Conservation (phyloP, 2,329 filamentous ascomycete genomes). For the Fusarium tanahbumbuense region DNA sequence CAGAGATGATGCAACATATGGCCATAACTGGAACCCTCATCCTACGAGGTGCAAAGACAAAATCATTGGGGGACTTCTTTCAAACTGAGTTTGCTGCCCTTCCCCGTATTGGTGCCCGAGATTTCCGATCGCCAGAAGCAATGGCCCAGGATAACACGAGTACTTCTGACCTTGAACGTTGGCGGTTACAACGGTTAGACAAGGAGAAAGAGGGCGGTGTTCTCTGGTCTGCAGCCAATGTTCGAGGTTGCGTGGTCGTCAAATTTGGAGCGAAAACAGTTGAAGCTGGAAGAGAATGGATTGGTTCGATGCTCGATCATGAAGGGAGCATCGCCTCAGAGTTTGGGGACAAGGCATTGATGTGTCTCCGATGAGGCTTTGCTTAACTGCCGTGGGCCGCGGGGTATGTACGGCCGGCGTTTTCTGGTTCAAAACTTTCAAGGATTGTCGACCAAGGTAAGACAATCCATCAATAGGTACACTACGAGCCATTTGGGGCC, state of each 20-base stretch:
- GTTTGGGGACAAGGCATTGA: slow-evolving; percentile 84
- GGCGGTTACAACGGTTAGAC: slow-evolving; percentile 66
- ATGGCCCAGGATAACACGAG: slow-evolving; percentile 54
- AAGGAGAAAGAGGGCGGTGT: slow-evolving; percentile 71
- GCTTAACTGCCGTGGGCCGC: background rate
- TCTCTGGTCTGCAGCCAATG: slow-evolving; percentile 83
- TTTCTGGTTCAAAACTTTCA: background rate
- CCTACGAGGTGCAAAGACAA: slow-evolving; percentile 78
- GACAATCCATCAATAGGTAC: background rate
- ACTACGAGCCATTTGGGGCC: background rate
- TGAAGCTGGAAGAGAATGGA: slow-evolving; percentile 83
- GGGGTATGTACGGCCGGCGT: background rate
- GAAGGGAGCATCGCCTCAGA: slow-evolving; percentile 77
- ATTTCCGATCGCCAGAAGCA: slow-evolving; percentile 72
- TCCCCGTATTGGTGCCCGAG: slow-evolving; percentile 84
- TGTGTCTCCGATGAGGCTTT: slow-evolving; percentile 73
- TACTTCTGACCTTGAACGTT: slow-evolving; percentile 59
- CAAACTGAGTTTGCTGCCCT: slow-evolving; percentile 80
- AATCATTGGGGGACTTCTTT: slow-evolving; percentile 77
- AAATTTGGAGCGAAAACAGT: slow-evolving; percentile 89
- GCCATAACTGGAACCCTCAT: slow-evolving; percentile 88
- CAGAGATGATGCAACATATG: slow-evolving; percentile 76
- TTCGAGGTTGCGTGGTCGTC: slow-evolving; percentile 86
- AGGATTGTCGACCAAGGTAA: background rate
- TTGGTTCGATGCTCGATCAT: slow-evolving; percentile 77